Conservation (phyloP, 2,329 filamentous ascomycete genomes). For the Cladosporium sphaerospermum region DNA sequence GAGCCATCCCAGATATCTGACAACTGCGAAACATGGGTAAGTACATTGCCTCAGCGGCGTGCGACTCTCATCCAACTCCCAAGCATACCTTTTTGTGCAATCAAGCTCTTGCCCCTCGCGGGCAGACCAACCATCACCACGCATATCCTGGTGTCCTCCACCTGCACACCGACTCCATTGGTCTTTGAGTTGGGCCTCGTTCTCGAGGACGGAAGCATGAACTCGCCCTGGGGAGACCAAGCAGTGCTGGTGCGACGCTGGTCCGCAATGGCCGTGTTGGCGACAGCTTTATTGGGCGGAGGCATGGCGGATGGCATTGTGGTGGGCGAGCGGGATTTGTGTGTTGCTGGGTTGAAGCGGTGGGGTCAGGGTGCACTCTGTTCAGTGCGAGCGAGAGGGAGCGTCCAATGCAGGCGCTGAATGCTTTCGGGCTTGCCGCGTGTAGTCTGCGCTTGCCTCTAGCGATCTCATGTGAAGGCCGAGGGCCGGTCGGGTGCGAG, state of each 20-base stretch:
- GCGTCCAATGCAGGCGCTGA: neutral
- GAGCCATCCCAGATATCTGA: conserved; percentile 93
- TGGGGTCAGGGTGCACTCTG: neutral
- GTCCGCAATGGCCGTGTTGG: conserved; percentile 6
- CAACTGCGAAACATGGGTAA: conserved; percentile 51
- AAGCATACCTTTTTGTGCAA: conserved; percentile 67
- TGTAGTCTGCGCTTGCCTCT: neutral
- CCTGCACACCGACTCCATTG: conserved; percentile 70
- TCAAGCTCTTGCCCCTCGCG: conserved; percentile 92
- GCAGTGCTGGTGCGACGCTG: conserved; percentile 8
- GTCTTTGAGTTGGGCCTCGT: conserved; percentile 28
- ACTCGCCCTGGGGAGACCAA: conserved; percentile 32
- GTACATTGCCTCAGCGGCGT: neutral
- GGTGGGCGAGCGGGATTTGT: neutral
- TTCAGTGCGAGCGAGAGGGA: neutral
- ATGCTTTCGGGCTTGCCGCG: neutral
- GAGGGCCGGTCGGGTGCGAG: conserved; percentile 8
- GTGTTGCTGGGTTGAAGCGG: neutral
- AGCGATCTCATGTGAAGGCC: conserved; percentile 8
- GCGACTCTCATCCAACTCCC: neutral
- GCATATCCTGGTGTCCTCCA: conserved; percentile 92
- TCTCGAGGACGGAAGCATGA: conserved; percentile 36
- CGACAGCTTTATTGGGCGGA: conserved; percentile 6
- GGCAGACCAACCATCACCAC: conserved; percentile 98
- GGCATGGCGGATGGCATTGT: conserved; percentile 10